Evolutionary conservation across 2,329 filamentous ascomycete species (phyloP), one percentile per base, ranked within the genome.

Genomic region (Fonsecaea pedrosoi): DNA sequence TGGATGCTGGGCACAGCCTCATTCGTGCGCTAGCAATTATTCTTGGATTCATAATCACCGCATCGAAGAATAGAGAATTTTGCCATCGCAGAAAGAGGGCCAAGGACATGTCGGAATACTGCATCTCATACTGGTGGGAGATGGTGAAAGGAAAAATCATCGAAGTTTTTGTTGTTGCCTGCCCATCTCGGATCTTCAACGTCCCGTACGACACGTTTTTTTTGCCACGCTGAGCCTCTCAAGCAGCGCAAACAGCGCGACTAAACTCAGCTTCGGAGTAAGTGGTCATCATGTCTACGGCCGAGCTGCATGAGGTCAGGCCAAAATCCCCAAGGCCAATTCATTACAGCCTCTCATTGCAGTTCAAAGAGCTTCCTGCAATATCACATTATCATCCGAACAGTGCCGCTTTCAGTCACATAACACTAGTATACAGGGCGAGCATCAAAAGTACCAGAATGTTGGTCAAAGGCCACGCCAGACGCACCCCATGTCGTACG

Each of bases 221-320:
- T 50, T 50, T 50, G 45, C 45, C 45, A 50, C 45, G 45, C 45
- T 50, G 45, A 50, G 18, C 45, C 18, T 50, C 18, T 50, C 2
- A 12, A 25, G 18, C 18, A 21, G 18, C 5, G 45, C 40, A 8
- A n/a, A n/a, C 13, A 42, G 40, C 15, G 15, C 5, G 18, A n/a
- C 40, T 42, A 50, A 25, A 50, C 4, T 50, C 45, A 50, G 45
- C 45, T 21, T 21, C 45, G 10, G 45, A 50, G 8, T 4, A 50
- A 25, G 18, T 50, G 21, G 4, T 50, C 9, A 25, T 21, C 8
- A 4, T 21, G 45, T 50, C 45, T 50, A 50, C 45, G 45, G 45
- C 45, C 18, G 18, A 25, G 21, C 15, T 21, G 18, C 21, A 9
- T 3, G 18, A 50, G 15, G 21, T 50, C 12, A 2, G 3, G 18